Percentiles rank a stretch among this genome's conserved stretches.
Evolutionary conservation across 768 basidiomycete genomes (phyloP).

Genomic region (Saitozyma sp.): DNA sequence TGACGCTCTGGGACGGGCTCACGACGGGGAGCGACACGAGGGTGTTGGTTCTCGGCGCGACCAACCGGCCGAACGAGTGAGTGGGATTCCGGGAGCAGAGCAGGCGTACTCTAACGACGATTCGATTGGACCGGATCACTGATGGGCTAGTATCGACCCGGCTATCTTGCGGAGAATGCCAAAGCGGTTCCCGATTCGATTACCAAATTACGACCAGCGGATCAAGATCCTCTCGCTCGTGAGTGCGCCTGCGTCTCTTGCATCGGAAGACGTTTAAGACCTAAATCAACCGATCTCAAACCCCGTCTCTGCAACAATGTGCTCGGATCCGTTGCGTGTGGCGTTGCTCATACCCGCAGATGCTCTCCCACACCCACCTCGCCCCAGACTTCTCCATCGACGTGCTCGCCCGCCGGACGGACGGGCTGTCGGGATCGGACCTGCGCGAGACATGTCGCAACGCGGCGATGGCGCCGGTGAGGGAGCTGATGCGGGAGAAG

Average conservation of each 20-base stretch:
- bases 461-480: conserved; percentile 83
- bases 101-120: too few species aligned
- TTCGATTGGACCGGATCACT: conserved; percentile 3
- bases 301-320: too few species aligned
- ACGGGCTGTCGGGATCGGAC: conserved; percentile 84
- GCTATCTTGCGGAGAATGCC: conserved; percentile 71
- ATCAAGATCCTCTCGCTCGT: conserved; percentile 80
- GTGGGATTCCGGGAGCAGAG: conserved; percentile 6
- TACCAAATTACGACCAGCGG: conserved; percentile 77
- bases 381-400: conserved; percentile 64
- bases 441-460: conserved; percentile 87
- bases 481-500: conserved; percentile 50
- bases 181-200: conserved; percentile 81
- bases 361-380: conserved; percentile 76
- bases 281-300: too few species aligned
- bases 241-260: conserved; percentile 27
- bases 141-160: conserved; percentile 47
- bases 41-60: conserved; percentile 89
- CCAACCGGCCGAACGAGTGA: conserved; percentile 84
- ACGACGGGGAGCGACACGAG: conserved; percentile 70
- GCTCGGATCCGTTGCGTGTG: too few species aligned
- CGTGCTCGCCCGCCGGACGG: conserved; percentile 66
- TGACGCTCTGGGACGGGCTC: conserved; percentile 86
- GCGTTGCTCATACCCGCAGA: conserved; percentile 56
- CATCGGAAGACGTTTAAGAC: background rate